phyloP scores from a whole-genome alignment of 495 filamentous ascomycete species.

The Patellaria atrata region DNA sequence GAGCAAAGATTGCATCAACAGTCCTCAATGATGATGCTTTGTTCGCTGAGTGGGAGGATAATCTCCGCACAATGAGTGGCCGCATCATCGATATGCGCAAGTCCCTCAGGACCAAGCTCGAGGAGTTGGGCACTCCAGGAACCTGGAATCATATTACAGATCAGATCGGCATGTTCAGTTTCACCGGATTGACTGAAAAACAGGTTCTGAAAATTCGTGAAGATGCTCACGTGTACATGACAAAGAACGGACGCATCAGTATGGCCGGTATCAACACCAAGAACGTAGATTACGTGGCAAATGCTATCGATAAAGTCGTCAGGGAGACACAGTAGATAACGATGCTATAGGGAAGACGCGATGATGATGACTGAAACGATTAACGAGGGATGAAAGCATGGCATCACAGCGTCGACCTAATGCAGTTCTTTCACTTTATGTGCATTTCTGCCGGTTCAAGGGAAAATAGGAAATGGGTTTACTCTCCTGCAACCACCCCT shows the following conservation, averaged over 20 bases:
- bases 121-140: slow-evolving; percentile 71
- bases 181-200: slow-evolving; percentile 73
- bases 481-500: too few species aligned
- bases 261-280: slow-evolving; percentile 86
- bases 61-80: slow-evolving; percentile 85
- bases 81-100: slow-evolving; percentile 83
- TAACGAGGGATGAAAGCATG: too few species aligned
- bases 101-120: slow-evolving; percentile 58
- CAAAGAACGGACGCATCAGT: slow-evolving; percentile 93
- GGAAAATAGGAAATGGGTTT: too few species aligned
- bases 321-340: slow-evolving; percentile 41
- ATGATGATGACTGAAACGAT: not conserved
- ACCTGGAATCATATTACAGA: slow-evolving; percentile 93
- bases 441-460: too few species aligned
- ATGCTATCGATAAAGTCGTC: slow-evolving; percentile 75
- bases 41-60: slow-evolving; percentile 89
- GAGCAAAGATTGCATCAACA: slow-evolving; percentile 68
- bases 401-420: too few species aligned
- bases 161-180: slow-evolving; percentile 99
- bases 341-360: not conserved
- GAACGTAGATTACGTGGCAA: slow-evolving; percentile 87
- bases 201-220: slow-evolving; percentile 73
- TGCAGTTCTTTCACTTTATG: too few species aligned
- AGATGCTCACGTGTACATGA: slow-evolving; percentile 91
- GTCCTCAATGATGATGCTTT: slow-evolving; percentile 70